Evolutionary conservation across 306 rosid species (phyloP), one percentile per base, ranked within the genome.

Genomic region (Bauhinia variegata): DNA sequence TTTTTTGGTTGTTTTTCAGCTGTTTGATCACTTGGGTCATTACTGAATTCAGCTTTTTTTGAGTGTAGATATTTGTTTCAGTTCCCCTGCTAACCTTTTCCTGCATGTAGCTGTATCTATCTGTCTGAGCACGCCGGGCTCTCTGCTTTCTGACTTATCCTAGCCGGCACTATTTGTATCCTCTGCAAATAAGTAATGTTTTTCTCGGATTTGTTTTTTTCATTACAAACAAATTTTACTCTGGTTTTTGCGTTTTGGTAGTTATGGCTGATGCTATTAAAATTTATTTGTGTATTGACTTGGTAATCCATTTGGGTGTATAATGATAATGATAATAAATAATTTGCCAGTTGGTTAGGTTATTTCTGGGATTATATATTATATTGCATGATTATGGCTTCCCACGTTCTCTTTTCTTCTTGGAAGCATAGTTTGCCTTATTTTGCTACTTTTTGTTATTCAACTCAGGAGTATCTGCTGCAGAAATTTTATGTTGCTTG

Each of bases 141-240:
- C 43, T 60, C 34, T 60, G 63, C 59, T 77, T 52, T 73, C 80
- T 61, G 68, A 53, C 76, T 33, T 75, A 68, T 82, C 41, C 44
- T 70, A 54, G 37, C 43, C 59, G 73, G 66, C 68, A 54, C 71
- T 57, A 49, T 77, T 78, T 82, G 81, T 67, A 78, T 61, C 43
- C 63, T 36, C 15, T 53, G 31, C 41, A 15, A 53, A 5, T 63
- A 18, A 18, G 42, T 52, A 55, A 41, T 81, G 32, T 65, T 61
- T 14, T 46, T 9, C 55, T 51, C 33, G 11, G 28, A 44, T n/a
- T 28, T 47, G n/a, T 42, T 15, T 43, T 7, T 65, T 49, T 10
- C 10, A 23, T 23, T 23, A 23, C 28, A 23, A 23, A 23, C 1
- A 2, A 23, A 1, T 23, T n/a, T n/a, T n/a, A n/a, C n/a, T n/a